These are phyloP conservation scores for Bryopsis sp. DNA, from an alignment of 139 green algal species.

Conservation along the genomic window DNA sequence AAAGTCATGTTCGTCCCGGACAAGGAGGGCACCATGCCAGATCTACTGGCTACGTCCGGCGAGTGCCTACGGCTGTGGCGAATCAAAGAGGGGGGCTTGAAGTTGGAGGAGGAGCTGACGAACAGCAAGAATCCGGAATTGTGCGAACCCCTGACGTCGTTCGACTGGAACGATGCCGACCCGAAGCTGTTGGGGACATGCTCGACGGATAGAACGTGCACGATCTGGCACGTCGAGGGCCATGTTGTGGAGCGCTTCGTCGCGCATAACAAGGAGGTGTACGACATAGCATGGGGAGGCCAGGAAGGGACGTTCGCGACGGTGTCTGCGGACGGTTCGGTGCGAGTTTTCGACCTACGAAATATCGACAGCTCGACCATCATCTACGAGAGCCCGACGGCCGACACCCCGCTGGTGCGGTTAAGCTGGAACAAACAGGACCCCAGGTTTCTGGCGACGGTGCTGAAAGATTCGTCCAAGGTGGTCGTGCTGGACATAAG, in stretches of 20 bases:
- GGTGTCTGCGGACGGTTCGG: conserved; percentile 85
- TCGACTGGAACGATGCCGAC: conserved; percentile 96
- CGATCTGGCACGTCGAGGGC: conserved; percentile 94
- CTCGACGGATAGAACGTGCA: conserved; percentile 94
- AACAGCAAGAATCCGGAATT: conserved; percentile 76
- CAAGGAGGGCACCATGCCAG: conserved; percentile 37
- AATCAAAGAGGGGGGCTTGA: conserved; percentile 58
- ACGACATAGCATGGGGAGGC: conserved; percentile 96
- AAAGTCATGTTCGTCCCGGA: conserved; percentile 90
- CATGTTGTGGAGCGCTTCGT: conserved; percentile 44
- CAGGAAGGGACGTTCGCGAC: conserved; percentile 85
- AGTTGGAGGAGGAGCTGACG: conserved; percentile 63
- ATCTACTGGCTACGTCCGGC: conserved; percentile 85
- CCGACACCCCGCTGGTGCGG: conserved; percentile 78
- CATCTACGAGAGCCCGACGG: conserved; percentile 83
- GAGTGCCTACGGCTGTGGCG: conserved; percentile 91
- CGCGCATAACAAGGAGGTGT: conserved; percentile 91
- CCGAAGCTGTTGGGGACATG: conserved; percentile 75
- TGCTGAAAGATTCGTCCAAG: conserved; percentile 72
- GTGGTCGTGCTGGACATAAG: conserved; percentile 84
- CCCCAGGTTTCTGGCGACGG: conserved; percentile 88
- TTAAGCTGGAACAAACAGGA: conserved; percentile 97
- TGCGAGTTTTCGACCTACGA: conserved; percentile 93
- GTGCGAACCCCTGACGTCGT: conserved; percentile 87
- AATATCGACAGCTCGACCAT: conserved; percentile 97